Percentiles rank a stretch among this genome's conserved stretches.
phyloP scores from a whole-genome alignment of 805 yeast species.

The Wickerhamomyces bisporus region DNA sequence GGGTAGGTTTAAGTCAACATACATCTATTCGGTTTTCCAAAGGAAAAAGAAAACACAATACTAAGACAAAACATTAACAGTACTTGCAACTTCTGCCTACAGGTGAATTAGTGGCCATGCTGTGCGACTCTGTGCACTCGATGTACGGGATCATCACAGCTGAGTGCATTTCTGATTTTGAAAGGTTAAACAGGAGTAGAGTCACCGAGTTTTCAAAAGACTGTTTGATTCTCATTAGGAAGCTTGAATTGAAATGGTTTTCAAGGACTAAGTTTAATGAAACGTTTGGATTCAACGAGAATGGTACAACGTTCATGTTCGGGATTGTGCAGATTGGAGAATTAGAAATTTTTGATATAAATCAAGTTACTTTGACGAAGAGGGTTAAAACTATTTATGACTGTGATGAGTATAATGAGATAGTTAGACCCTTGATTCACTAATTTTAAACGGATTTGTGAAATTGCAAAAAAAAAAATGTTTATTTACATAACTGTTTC shows the following conservation, averaged over 20 bases:
- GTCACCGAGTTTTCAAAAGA: neutral
- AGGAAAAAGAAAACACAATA: too few species aligned
- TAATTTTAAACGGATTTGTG: neutral
- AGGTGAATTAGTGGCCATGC: neutral
- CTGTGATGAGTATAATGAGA: neutral
- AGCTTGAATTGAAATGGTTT: neutral
- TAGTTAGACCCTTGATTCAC: neutral
- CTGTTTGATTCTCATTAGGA: neutral
- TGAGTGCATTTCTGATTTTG: neutral
- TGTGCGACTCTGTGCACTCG: neutral
- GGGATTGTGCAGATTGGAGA: neutral
- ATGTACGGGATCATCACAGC: neutral
- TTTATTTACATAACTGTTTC: too few species aligned
- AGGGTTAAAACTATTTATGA: neutral
- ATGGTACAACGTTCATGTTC: neutral
- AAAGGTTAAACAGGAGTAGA: neutral
- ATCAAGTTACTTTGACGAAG: neutral
- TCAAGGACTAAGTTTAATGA: neutral
- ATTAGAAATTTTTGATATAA: neutral
- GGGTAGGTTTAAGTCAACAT: neutral
- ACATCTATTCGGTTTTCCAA: too few species aligned
- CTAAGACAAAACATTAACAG: too few species aligned
- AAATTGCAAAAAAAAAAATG: neutral
- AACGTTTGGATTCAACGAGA: neutral
- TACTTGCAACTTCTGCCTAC: neutral